Evolutionary conservation across 345 rosid species (phyloP), one percentile per base, ranked within the genome.

Genomic region (Eucalyptus cloeziana): DNA sequence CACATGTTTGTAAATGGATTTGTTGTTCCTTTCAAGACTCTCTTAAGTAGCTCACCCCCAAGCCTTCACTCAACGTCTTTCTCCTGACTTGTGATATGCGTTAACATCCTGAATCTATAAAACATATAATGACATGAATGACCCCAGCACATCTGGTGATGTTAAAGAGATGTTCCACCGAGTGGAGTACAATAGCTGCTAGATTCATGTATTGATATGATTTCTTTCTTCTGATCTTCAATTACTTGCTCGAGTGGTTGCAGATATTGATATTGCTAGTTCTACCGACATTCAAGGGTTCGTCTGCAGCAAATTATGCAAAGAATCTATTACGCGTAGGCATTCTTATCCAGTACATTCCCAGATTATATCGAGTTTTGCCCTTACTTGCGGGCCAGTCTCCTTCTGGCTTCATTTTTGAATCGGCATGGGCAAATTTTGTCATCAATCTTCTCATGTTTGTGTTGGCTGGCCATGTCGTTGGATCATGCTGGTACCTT

Each of bases 401-500:
- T 87, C 94, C 97, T 13, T 91, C 89, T 2, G 96, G 97, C 71
- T 95, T 96, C 89, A 92, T 96, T 88, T 96, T 97, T 93, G 98
- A 97, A 95, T 96, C 98, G 6, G 97, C 98, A 69, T 93, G 96
- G 98, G 96, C 95, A 85, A 97, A 95, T 90, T 96, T 97, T 89
- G 92, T 95, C 88, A 95, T 96, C 56, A 97, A 97, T 91, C 96
- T 96, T 88, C 95, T 96, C 91, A 95, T 94, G 44, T 96, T 94
- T 90, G 76, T 96, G 91, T 92, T 97, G 89, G 89, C 96, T 86
- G 97, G 96, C 86, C 99, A 97, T 89, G 90, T 94, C 86, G 92
- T 97, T 86, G 99, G 99, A 49, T 94, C 98, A 21, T 90, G 93
- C 91, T 96, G 99, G 99, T 97, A 97, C 90, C 96, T 97, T 91